Base-by-base conservation (phyloP, 441 rosid genomes). In the Manihot esculenta region DNA sequence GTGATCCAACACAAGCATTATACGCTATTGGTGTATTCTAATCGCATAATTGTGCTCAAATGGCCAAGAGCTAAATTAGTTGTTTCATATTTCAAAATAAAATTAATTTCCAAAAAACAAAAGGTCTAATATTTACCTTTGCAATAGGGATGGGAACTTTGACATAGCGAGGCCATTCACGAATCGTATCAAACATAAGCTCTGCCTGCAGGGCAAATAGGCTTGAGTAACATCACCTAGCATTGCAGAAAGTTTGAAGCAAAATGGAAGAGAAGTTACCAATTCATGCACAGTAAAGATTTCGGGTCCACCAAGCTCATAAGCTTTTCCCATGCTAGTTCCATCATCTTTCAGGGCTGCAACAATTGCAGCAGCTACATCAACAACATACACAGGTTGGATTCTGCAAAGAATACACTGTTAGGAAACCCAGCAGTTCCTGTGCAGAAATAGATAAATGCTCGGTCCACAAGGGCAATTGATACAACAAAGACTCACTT, bases 231-330 rank as follows among this genome's bases (percentile, higher is more conserved):
- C 14, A 74, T 49, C 54, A 77, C 66, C 71, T 27, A 55, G 69
- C 53, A 60, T 42, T 57, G 66, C 67, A 53, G 64, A 30, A 76
- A 64, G 65, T 54, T 58, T 41, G 35, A 57, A 75, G 41, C 41
- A 35, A 73, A 72, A 70, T 21, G 53, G 42, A 65, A 53, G 77
- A 61, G 59, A 80, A 74, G 64, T 81, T 87, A 93, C 99, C 98
- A 96, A 78, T 64, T 96, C 94, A 76, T 78, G 96, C 75, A 83
- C 18, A 24, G 93, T 90, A 44, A 87, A 86, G 74, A 96, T 81
- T 66, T 93, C 94, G 61, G 98, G 98, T 54, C 99, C 99, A 79
- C 99, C 99, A 82, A 93, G 87, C 84, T 96, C 97, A 50, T 88
- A 96, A 62, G 84, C 78, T 81, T 91, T 91, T 71, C 97, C 99